phyloP scores from a whole-genome alignment of 2,329 filamentous ascomycete genomes.

The Ophiocordyceps camponoti-rufipedis region DNA sequence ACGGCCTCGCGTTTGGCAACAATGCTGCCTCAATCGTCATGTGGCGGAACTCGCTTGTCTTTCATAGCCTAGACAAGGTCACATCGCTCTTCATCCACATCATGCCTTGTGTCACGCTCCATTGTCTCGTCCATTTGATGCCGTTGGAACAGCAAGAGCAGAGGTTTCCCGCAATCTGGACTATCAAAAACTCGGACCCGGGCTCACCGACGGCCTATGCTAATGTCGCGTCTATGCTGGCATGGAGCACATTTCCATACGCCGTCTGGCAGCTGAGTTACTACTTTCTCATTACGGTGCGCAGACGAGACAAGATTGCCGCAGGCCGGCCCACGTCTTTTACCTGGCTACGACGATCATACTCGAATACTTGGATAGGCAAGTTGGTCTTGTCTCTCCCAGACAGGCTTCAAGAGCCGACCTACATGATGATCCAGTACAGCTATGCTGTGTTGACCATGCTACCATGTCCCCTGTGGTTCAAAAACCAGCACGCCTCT shows the following conservation, averaged over 20 bases:
- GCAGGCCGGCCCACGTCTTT: conserved; percentile 92
- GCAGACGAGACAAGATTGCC: conserved; percentile 87
- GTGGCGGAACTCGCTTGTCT: conserved; percentile 98
- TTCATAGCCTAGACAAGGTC: conserved; percentile 96
- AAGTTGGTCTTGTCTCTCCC: conserved; percentile 69
- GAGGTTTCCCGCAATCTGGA: conserved; percentile 71
- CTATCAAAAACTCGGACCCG: conserved; percentile 50
- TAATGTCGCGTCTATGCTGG: conserved; percentile 63
- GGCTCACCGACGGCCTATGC: conserved; percentile 67
- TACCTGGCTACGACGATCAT: conserved; percentile 87
- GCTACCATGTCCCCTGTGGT: conserved; percentile 89
- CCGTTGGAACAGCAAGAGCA: conserved; percentile 42
- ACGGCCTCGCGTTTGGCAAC: conserved; percentile 86
- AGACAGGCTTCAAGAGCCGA: conserved; percentile 56
- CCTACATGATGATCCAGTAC: conserved; percentile 96
- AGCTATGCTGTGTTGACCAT: conserved; percentile 79
- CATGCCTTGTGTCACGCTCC: conserved; percentile 89
- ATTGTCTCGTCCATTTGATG: conserved; percentile 78
- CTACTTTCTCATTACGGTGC: conserved; percentile 88
- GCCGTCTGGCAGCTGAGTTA: conserved; percentile 83
- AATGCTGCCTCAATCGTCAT: conserved; percentile 96
- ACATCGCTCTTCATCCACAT: conserved; percentile 98
- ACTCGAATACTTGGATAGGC: conserved; percentile 78
- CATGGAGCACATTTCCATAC: conserved; percentile 89
- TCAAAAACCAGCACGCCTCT: conserved; percentile 70